These are phyloP conservation scores for Cryptosporidium canis DNA, from an alignment of 169 alveolate genomes.

Conservation along the genomic window DNA sequence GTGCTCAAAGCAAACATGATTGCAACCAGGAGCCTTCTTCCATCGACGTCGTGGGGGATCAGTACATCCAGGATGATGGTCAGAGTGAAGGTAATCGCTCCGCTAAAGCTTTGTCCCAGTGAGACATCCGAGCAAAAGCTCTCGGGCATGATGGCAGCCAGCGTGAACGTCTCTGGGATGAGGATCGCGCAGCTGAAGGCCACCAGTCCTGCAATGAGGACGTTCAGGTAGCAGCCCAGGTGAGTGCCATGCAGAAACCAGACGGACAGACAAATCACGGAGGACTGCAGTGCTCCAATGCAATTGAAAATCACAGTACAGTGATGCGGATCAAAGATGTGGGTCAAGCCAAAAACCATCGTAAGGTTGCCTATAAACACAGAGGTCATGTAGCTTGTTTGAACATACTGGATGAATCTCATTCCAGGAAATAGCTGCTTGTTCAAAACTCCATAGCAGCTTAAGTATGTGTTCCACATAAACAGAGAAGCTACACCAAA, in stretches of 20 bases:
- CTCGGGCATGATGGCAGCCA: conserved; percentile 71
- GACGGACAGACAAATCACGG: conserved; percentile 31
- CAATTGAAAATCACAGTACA: conserved; percentile 64
- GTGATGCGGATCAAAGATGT: conserved; percentile 63
- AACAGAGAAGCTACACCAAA: conserved; percentile 63
- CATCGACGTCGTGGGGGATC: conserved; percentile 38
- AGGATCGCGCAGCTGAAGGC: conserved; percentile 69
- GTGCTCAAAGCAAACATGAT: conserved; percentile 50
- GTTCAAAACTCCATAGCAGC: conserved; percentile 57
- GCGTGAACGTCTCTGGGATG: conserved; percentile 62
- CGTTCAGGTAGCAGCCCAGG: conserved; percentile 18
- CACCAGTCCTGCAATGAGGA: conserved; percentile 44
- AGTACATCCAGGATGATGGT: conserved; percentile 12
- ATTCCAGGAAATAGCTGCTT: conserved; percentile 51
- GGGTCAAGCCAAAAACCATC: conserved; percentile 66
- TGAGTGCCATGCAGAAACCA: conserved; percentile 54
- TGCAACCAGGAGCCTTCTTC: conserved; percentile 29
- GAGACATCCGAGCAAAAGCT: conserved; percentile 70
- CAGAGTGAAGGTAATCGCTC: conserved; percentile 30
- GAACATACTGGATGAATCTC: conserved; percentile 64
- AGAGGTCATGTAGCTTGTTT: conserved; percentile 64
- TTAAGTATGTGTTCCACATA: conserved; percentile 59
- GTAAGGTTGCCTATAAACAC: conserved; percentile 62
- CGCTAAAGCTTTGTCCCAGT: conserved; percentile 61
- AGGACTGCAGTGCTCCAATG: conserved; percentile 59